phyloP scores from a whole-genome alignment of 495 filamentous ascomycete genomes.

The Pseudomonodictys pantanalensis region DNA sequence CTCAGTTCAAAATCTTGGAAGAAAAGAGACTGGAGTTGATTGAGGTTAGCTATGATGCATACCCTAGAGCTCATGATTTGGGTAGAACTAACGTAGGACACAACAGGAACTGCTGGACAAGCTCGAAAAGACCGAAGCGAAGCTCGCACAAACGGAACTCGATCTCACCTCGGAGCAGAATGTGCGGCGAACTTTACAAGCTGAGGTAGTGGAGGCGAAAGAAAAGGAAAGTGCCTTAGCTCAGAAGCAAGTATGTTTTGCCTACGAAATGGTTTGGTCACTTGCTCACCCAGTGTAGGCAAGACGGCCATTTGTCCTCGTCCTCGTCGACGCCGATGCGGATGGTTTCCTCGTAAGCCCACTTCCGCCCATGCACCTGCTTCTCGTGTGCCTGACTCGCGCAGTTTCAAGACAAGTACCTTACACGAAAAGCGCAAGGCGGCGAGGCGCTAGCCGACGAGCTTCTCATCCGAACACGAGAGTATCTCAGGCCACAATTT shows the following conservation, averaged over 20 bases:
- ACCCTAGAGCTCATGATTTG: not conserved
- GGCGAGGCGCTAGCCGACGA: conserved; percentile 43
- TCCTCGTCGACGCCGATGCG: conserved; percentile 31
- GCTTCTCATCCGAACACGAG: conserved; percentile 36
- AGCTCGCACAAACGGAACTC: conserved; percentile 28
- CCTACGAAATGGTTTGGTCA: too few species aligned
- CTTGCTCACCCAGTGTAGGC: conserved; percentile 15
- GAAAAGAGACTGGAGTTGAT: conserved; percentile 31
- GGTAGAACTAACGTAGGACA: not conserved
- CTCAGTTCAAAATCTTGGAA: conserved; percentile 33
- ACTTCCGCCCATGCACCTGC: not conserved
- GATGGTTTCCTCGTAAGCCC: conserved; percentile 30
- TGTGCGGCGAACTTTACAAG: conserved; percentile 30
- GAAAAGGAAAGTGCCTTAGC: conserved; percentile 24
- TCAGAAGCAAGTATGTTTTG: conserved; percentile 19
- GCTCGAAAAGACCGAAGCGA: conserved; percentile 31
- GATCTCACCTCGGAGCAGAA: conserved; percentile 34
- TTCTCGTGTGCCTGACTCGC: not conserved
- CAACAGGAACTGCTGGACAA: conserved; percentile 30
- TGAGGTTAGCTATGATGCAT: conserved; percentile 10
- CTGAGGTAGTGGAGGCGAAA: conserved; percentile 31
- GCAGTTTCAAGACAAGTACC: conserved; percentile 44
- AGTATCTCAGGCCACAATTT: conserved; percentile 37
- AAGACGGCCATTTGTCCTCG: conserved; percentile 24
- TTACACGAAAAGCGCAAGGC: conserved; percentile 38